These are phyloP conservation scores for Nitzschia sp. DNA, from an alignment of 108 stramenopile genomes.

Conservation along the genomic window DNA sequence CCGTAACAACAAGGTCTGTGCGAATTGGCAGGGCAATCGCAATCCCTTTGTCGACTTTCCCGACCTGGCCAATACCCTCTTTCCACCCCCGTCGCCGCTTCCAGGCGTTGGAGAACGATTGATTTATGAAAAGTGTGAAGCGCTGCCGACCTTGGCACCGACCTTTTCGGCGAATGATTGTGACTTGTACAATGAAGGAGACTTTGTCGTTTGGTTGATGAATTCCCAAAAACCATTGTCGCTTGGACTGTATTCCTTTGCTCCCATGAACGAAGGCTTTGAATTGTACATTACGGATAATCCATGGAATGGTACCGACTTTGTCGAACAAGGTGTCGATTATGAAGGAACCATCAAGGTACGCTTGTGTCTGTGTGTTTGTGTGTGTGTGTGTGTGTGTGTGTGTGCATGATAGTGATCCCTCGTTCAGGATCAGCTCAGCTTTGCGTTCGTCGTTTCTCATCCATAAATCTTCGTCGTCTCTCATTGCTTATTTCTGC, in stretches of 20 bases:
- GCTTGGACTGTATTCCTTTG: slow-evolving; percentile 41
- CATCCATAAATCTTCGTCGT: not conserved
- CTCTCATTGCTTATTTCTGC: no score
- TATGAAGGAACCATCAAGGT: slow-evolving; percentile 31
- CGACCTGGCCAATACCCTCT: slow-evolving; percentile 33
- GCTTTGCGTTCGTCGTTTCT: not conserved
- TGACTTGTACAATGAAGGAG: slow-evolving; percentile 27
- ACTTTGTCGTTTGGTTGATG: slow-evolving; percentile 29
- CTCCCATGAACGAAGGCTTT: slow-evolving; percentile 28
- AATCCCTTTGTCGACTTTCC: slow-evolving; percentile 89
- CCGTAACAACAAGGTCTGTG: slow-evolving; percentile 66
- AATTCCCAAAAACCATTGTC: slow-evolving; percentile 25
- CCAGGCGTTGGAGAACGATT: slow-evolving; percentile 18
- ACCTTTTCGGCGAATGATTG: slow-evolving; percentile 27
- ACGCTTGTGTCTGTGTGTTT: no score
- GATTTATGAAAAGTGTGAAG: slow-evolving; percentile 29
- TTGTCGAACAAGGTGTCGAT: slow-evolving; percentile 18
- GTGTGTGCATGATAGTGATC: not conserved
- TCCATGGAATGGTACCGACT: slow-evolving; percentile 39
- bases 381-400: no score
- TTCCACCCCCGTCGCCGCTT: slow-evolving; percentile 16
- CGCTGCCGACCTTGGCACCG: slow-evolving; percentile 25
- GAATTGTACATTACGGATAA: slow-evolving; percentile 48
- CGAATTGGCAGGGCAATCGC: slow-evolving; percentile 81
- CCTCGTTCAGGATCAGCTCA: not conserved